Base-by-base conservation (phyloP, 1,139 yeast genomes). In the Eremothecium sinecaudum region DNA sequence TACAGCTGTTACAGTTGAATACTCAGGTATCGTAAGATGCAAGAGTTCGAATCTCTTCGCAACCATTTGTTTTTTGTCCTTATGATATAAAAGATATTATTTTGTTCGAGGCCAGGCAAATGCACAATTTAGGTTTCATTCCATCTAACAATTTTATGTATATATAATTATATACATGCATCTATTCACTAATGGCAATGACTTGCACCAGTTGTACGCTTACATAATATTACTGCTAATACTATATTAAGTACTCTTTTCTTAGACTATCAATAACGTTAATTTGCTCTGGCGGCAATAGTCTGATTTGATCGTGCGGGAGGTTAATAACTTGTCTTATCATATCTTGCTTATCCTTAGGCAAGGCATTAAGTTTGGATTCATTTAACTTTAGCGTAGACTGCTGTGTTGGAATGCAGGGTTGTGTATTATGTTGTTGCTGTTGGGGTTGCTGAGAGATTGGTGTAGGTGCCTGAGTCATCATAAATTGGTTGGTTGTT, bases 301-400 rank as follows among this genome's bases (percentile, higher is more conserved):
- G 55, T 26, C 63, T 59, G 23, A 79, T 62, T 45, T 76, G 81
- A 12, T 68, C 75, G 1, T 69, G 69, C 0, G 77, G 63, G 40
- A 79, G 57, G 25, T 68, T 63, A 39, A 79, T 63, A 4, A 79
- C 81, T 52, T 78, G 83, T 9, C 73, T 75, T 28, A 78, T 69
- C 56, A 76, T 66, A 28, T 71, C 69, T 7, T 82, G 82, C 51
- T 79, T 81, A 29, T 69, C 70, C 18, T 69, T 68, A 14, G 64
- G 63, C 24, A 58, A 40, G n/a, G 47, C 28, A 19, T 42, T 44
- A 24, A 50, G 38, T 31, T 49, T 48, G 11, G 28, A 32, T 25
- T 41, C 31, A 29, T 53, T 45, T 8, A 47, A 40, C 14, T 21
- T 27, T 14, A 17, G 5, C n/a, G 30, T 32, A 14, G 35, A 36